These are phyloP conservation scores for Hypoxylon lenormandii DNA, from an alignment of 495 filamentous ascomycete species.

Conservation along the genomic window DNA sequence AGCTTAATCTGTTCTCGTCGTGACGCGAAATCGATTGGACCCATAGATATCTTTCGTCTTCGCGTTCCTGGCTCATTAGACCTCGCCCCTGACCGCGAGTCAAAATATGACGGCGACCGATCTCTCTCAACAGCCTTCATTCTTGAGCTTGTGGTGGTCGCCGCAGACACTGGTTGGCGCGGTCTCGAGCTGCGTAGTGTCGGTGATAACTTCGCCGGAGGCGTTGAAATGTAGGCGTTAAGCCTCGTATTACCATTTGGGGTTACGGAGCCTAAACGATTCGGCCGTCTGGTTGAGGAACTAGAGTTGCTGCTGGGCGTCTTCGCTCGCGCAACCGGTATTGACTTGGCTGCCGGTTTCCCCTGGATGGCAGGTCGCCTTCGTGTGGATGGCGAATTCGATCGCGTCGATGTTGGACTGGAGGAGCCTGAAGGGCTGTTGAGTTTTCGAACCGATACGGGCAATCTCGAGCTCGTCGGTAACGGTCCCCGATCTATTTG, in stretches of 20 bases:
- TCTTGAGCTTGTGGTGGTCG: conserved; percentile 73
- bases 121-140: conserved; percentile 63
- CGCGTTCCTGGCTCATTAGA: conserved; percentile 52
- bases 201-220: conserved; percentile 68
- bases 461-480: conserved; percentile 58
- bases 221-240: conserved; percentile 65
- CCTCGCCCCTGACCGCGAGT: conserved; percentile 53
- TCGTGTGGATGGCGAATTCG: conserved; percentile 62
- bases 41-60: conserved; percentile 66
- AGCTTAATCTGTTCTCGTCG: conserved; percentile 80
- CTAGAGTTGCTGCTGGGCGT: conserved; percentile 55
- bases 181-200: conserved; percentile 84
- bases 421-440: conserved; percentile 56
- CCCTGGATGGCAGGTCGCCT: conserved; percentile 55
- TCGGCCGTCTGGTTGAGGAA: conserved; percentile 42
- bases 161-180: conserved; percentile 79
- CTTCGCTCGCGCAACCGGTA: conserved; percentile 53
- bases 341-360: conserved; percentile 53
- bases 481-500: conserved; percentile 50
- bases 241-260: conserved; percentile 59
- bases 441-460: conserved; percentile 58
- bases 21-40: conserved; percentile 81
- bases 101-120: conserved; percentile 53
- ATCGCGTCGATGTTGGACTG: conserved; percentile 63
- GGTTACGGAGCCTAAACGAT: conserved; percentile 45